Evolutionary conservation across 2,329 filamentous ascomycete genomes (phyloP).

Genomic region (Dothidotthia symphoricarpi): DNA sequence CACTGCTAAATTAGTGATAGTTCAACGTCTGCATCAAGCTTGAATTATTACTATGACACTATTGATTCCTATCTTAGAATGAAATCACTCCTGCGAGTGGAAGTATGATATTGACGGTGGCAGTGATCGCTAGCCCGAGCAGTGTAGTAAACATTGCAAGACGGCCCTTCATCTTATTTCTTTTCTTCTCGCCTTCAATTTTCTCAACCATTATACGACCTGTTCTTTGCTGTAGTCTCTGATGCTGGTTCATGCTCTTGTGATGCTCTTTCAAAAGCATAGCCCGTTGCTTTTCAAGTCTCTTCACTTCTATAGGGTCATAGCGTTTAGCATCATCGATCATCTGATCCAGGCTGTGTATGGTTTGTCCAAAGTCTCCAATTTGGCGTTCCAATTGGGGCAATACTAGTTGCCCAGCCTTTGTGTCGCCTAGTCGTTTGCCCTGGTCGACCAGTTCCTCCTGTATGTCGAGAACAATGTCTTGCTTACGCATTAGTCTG

Average conservation of each 20-base stretch:
- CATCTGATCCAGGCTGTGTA: background rate
- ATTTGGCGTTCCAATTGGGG: constrained; percentile 1
- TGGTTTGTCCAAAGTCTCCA: background rate
- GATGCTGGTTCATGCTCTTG: background rate
- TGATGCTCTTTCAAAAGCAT: background rate
- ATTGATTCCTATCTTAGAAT: background rate
- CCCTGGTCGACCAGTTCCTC: constrained; percentile 17
- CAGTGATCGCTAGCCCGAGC: constrained; percentile 6
- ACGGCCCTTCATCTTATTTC: constrained; percentile 2
- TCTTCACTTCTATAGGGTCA: background rate
- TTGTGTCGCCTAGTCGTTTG: constrained; percentile 16
- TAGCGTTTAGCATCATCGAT: background rate
- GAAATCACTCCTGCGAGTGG: constrained; percentile 8
- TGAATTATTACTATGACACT: no score
- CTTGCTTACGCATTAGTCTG: constrained; percentile 1
- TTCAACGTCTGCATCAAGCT: background rate
- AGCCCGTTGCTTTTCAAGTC: background rate
- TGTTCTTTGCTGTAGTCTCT: constrained; percentile 1
- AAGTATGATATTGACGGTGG: constrained; percentile 8
- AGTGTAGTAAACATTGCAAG: constrained; percentile 7
- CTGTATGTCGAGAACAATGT: constrained; percentile 20
- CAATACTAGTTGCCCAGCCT: constrained; percentile 10
- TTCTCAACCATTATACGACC: constrained; percentile 2
- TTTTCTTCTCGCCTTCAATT: constrained; percentile 4
- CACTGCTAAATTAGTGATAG: background rate